Base-by-base conservation (phyloP, 2,329 filamentous ascomycete species). In the Neonectria ditissima region DNA sequence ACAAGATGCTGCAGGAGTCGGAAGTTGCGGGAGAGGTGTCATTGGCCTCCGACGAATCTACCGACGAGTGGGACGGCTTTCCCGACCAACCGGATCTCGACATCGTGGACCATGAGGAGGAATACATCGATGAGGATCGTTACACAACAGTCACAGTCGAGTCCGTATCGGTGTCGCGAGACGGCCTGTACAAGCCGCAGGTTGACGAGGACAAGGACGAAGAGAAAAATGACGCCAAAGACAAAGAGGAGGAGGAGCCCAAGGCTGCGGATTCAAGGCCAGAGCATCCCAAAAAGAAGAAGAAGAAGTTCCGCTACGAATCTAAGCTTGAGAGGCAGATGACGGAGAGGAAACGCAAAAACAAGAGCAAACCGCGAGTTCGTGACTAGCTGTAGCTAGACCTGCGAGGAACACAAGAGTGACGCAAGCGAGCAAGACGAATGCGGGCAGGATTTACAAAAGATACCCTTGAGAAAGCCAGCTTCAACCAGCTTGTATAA, bases 91-190 rank as follows among this genome's bases (percentile, higher is more conserved):
- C 80, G 14, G 68, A 80, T 14, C 69, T 80, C 5, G 77, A 84
- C 41, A 84, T 88, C 22, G 80, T 96, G 47, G 90, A 97, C 75
- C 89, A 93, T 70, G 92, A 97, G 77, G 94, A 95, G 70, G 94
- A 98, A 78, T 99, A 97, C 80, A 88, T 97, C 69, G 96, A 99
- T 78, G 96, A 98, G 77, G 95, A 97, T 78, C 92, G 92, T 76
- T 97, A 93, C 77, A 98, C 96, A 1, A 97, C 93, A 1, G 96
- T 99, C 26, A 97, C 93, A 0, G 90, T 99, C 1, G 95, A 97
- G 77, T 91, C 92, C 11, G 93, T 99, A 70, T 91, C 91, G 66
- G 87, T 97, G 16, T 90, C 91, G 13, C 88, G 88, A 69, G 89
- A 94, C 59, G 92, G 92, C 1, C 80, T 97, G 51, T 84, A 87